Evolutionary conservation across 345 rosid species (phyloP).

Genomic region (Eucalyptus victrix): DNA sequence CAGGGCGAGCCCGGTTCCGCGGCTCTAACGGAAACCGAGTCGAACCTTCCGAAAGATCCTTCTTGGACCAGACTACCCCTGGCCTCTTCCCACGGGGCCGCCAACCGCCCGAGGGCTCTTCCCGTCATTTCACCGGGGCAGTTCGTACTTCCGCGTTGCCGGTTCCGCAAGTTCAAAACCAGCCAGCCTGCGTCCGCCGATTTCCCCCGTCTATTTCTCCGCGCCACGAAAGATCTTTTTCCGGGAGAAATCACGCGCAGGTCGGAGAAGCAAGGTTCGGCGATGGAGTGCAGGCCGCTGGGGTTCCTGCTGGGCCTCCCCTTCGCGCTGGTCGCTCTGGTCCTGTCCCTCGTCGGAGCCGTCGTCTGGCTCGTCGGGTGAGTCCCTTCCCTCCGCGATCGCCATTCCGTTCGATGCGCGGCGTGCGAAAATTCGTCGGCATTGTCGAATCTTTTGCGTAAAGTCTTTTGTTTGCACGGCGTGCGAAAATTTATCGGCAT

Average conservation of each 20-base stretch:
- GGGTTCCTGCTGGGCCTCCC: conserved; percentile 82
- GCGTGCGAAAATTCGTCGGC: background rate
- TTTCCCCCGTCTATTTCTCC: background rate
- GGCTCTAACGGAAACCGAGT: background rate
- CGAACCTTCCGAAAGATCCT: background rate
- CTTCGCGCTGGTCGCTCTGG: conserved; percentile 58
- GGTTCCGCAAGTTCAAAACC: background rate
- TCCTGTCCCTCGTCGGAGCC: conserved; percentile 55
- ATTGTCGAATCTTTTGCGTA: too few species aligned
- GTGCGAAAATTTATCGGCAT: too few species aligned
- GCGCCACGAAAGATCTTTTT: background rate
- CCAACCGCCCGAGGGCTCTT: background rate
- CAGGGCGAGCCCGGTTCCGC: background rate
- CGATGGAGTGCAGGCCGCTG: conserved; percentile 63
- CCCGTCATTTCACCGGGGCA: background rate
- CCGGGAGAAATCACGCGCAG: background rate
- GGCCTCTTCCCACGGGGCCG: background rate
- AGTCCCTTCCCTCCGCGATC: background rate
- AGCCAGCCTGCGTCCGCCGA: background rate
- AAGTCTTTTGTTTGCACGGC: background rate
- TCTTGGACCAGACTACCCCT: background rate
- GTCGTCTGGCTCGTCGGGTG: conserved; percentile 78
- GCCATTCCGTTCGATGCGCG: background rate
- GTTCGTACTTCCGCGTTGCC: background rate
- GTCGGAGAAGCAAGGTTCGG: background rate